A percentile compares a stretch with the other conserved stretches of the same genome.
phyloP scores from a whole-genome alignment of 306 rosid species.

The Benincasa hispida region DNA sequence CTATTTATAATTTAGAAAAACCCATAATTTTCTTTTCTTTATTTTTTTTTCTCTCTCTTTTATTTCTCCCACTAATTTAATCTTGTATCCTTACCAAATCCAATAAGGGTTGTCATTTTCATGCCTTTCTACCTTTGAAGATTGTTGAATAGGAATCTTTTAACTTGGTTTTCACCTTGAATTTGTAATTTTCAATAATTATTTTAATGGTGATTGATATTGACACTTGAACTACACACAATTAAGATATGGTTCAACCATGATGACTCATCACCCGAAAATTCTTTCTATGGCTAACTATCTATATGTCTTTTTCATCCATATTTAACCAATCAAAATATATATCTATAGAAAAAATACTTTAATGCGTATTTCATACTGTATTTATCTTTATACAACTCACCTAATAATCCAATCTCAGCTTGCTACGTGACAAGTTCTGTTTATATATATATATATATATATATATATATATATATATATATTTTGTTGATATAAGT shows the following conservation, averaged over 20 bases:
- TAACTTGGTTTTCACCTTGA: background rate
- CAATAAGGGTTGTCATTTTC: conserved; percentile 7
- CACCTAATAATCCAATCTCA: too few species aligned
- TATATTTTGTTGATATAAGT: too few species aligned
- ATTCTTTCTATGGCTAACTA: background rate
- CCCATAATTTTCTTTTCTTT: too few species aligned
- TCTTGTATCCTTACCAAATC: conserved; percentile 6
- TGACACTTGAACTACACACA: background rate
- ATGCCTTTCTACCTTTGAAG: background rate
- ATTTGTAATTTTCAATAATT: background rate
- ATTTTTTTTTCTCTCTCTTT: background rate
- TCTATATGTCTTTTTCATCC: background rate
- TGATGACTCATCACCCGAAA: background rate
- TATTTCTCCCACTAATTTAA: background rate
- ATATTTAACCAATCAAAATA: background rate
- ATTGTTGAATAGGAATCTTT: background rate
- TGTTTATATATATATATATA: too few species aligned
- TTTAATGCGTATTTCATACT: too few species aligned
- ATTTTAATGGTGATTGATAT: background rate
- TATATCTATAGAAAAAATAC: background rate
- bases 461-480: too few species aligned
- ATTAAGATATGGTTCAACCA: background rate
- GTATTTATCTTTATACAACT: too few species aligned
- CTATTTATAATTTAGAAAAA: background rate
- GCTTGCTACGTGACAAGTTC: too few species aligned